A percentile compares a stretch with the other conserved stretches of the same genome.
These are phyloP conservation scores for Magnolia sinica DNA, from an alignment of 164 flowering plant species.

Conservation along the genomic window DNA sequence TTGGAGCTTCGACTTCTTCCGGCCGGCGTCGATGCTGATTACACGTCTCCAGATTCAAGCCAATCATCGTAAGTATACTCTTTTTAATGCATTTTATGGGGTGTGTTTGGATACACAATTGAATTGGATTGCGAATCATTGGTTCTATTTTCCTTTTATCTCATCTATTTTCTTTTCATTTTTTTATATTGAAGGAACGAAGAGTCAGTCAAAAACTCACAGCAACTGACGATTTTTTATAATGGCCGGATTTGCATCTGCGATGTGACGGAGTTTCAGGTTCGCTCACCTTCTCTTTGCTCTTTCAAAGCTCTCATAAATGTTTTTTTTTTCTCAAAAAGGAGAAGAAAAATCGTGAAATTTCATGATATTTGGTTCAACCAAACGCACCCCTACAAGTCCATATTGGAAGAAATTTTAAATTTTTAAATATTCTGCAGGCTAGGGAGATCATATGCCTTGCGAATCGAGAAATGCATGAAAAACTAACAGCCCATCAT, in stretches of 20 bases:
- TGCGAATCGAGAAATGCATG: conserved; percentile 31
- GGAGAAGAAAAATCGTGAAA: not conserved
- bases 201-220: conserved; percentile 3
- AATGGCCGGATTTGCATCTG: conserved; percentile 40
- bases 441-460: conserved; percentile 44
- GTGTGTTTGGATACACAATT: no score
- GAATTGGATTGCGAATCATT: no score
- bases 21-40: not conserved
- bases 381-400: not conserved
- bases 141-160: not conserved
- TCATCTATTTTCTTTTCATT: not conserved
- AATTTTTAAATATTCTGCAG: conserved; percentile 17
- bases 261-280: conserved; percentile 53
- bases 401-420: no score
- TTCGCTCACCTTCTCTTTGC: not conserved
- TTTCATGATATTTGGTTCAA: not conserved
- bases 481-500: not conserved
- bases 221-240: conserved; percentile 48
- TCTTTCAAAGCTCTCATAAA: not conserved
- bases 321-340: not conserved
- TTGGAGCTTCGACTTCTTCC: conserved; percentile 6
- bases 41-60: not conserved
- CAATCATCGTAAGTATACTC: not conserved
- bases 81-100: no score
- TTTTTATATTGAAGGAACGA: not conserved